Percentiles rank a stretch among this genome's conserved stretches.
Evolutionary conservation across 208 protist species (phyloP).

Genomic region (Trypanosoma cruzi): DNA sequence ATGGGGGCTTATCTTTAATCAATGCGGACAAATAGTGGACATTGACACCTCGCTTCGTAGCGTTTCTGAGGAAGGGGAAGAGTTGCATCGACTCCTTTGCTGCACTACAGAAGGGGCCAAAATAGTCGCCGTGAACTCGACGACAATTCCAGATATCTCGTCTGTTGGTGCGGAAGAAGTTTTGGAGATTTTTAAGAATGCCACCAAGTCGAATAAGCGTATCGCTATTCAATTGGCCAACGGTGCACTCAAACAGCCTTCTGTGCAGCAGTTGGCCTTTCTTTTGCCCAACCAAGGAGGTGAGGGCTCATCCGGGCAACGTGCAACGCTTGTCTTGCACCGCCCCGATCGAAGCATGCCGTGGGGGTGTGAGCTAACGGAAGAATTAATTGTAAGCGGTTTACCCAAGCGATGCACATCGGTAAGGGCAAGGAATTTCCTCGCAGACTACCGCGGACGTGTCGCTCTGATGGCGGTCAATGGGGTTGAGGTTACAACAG

Average conservation of each 20-base stretch:
- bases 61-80: slow-evolving; percentile 35
- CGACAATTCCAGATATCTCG: slow-evolving; percentile 18
- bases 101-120: slow-evolving; percentile 37
- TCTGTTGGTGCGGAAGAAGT: neutral
- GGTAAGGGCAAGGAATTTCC: slow-evolving; percentile 27
- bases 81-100: slow-evolving; percentile 55
- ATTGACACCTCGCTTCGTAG: slow-evolving; percentile 62
- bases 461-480: slow-evolving; percentile 62
- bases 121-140: slow-evolving; percentile 49
- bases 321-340: slow-evolving; percentile 47
- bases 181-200: slow-evolving; percentile 19
- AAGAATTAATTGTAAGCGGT: slow-evolving; percentile 30
- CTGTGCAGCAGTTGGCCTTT: slow-evolving; percentile 43
- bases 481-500: slow-evolving; percentile 58
- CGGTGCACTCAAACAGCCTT: slow-evolving; percentile 32
- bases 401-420: slow-evolving; percentile 15
- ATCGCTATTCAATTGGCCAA: slow-evolving; percentile 40
- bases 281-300: slow-evolving; percentile 47
- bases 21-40: slow-evolving; percentile 53
- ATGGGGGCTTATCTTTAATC: slow-evolving; percentile 78
- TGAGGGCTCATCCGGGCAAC: slow-evolving; percentile 56
- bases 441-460: slow-evolving; percentile 34
- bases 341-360: slow-evolving; percentile 33
- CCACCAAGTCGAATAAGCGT: slow-evolving; percentile 33
- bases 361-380: slow-evolving; percentile 37